Conservation (phyloP, 2,329 filamentous ascomycete genomes). For the Xylaria sp. region DNA sequence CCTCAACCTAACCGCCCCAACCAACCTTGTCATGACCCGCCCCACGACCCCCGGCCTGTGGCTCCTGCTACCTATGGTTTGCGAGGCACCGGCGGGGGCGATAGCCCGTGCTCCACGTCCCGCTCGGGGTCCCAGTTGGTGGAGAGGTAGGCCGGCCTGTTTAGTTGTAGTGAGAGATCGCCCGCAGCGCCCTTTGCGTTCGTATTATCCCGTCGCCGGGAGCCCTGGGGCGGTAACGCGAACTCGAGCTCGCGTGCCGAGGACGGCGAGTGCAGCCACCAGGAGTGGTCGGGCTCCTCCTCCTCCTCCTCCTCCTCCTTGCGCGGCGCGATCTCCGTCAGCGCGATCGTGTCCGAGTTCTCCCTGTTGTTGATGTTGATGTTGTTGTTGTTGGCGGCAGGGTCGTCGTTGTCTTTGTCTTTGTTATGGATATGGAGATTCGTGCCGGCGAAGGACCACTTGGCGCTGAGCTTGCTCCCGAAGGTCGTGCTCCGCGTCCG, state of each 20-base stretch:
- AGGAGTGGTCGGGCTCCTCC: background rate
- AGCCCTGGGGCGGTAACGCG: background rate
- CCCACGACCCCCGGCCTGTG: too few species aligned
- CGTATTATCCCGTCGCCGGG: too few species aligned
- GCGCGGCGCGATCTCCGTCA: background rate
- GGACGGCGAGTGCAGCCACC: background rate
- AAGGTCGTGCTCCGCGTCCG: background rate
- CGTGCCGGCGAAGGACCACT: background rate
- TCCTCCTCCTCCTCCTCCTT: too few species aligned
- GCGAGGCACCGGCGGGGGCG: slow-evolving; percentile 1
- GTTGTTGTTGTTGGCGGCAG: too few species aligned
- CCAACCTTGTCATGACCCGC: too few species aligned
- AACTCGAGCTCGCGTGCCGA: background rate
- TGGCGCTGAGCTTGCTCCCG: background rate
- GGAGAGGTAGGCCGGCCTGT: background rate
- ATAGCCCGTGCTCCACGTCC: background rate
- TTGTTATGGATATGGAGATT: background rate
- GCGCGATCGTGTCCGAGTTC: background rate
- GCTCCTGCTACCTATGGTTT: too few species aligned
- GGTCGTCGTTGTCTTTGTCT: too few species aligned
- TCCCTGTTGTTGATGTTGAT: background rate
- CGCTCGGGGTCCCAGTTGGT: background rate
- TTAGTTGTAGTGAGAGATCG: background rate
- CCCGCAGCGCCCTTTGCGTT: background rate
- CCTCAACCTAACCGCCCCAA: too few species aligned